A percentile compares a stretch with the other conserved stretches of the same genome.
These are phyloP conservation scores for Holtermannia corniformis DNA, from an alignment of 768 basidiomycete species.

Conservation along the genomic window DNA sequence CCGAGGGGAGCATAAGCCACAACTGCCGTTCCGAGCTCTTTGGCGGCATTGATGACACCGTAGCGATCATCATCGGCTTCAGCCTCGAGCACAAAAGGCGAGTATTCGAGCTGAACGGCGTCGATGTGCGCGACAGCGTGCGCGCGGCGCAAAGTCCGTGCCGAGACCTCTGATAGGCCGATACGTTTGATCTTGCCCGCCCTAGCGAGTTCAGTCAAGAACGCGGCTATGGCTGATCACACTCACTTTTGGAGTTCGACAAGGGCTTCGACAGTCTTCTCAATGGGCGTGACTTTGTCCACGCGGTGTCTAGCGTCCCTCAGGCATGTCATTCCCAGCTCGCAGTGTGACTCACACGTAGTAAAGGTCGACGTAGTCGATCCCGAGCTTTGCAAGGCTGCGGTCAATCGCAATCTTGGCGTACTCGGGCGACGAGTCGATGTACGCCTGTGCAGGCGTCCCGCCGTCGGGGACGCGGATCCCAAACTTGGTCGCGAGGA, in stretches of 20 bases:
- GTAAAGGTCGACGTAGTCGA: slow-evolving; percentile 15
- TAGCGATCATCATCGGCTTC: slow-evolving; percentile 29
- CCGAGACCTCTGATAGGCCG: slow-evolving; percentile 35
- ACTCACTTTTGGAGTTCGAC: slow-evolving; percentile 19
- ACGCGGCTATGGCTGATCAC: not conserved
- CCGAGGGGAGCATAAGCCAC: slow-evolving; percentile 43
- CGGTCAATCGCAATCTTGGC: slow-evolving; percentile 10
- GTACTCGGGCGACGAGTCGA: slow-evolving; percentile 15
- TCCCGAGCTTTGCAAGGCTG: slow-evolving; percentile 12
- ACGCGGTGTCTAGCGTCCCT: slow-evolving; percentile 18
- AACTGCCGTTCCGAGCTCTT: slow-evolving; percentile 45
- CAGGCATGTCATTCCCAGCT: not conserved
- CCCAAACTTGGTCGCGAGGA: slow-evolving; percentile 31
- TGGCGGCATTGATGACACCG: slow-evolving; percentile 37
- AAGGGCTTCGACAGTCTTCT: slow-evolving; percentile 29
- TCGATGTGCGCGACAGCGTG: slow-evolving; percentile 26
- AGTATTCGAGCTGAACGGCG: slow-evolving; percentile 39
- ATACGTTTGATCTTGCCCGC: slow-evolving; percentile 35
- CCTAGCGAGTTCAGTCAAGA: not conserved
- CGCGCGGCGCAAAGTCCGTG: slow-evolving; percentile 32
- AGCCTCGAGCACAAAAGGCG: slow-evolving; percentile 22
- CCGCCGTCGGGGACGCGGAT: not conserved
- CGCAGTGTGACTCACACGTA: slow-evolving; percentile 18
- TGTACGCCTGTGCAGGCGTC: not conserved
- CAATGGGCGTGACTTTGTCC: slow-evolving; percentile 22